phyloP scores from a whole-genome alignment of 2,329 filamentous ascomycete genomes.

The Beauveria varroae region DNA sequence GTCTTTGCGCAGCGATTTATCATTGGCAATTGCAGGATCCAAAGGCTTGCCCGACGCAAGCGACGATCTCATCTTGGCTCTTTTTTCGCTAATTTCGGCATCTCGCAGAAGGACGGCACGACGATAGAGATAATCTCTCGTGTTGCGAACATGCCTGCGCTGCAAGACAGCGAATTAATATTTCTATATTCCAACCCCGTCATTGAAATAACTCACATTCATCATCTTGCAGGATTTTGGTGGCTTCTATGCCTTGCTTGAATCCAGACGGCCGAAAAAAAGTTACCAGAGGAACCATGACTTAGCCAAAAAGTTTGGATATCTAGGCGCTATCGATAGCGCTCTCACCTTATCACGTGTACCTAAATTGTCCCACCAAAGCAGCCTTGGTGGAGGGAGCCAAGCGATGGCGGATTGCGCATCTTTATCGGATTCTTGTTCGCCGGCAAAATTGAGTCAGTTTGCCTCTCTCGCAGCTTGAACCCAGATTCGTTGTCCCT shows the following conservation, averaged over 20 bases:
- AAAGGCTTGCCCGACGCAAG: slow-evolving; percentile 84
- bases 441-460: background rate
- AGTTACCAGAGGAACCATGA: slow-evolving; percentile 16
- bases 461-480: slow-evolving; percentile 1
- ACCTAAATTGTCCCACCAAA: slow-evolving; percentile 33
- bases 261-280: background rate
- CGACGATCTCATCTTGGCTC: slow-evolving; percentile 77
- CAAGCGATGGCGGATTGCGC: slow-evolving; percentile 10
- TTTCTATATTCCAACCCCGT: too few relatives aligned
- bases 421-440: background rate
- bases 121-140: slow-evolving; percentile 66
- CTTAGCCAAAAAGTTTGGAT: slow-evolving; percentile 15
- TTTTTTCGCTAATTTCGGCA: slow-evolving; percentile 87
- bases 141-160: slow-evolving; percentile 35
- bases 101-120: slow-evolving; percentile 80
- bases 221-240: slow-evolving; percentile 17
- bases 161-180: slow-evolving; percentile 18
- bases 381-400: slow-evolving; percentile 18
- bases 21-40: slow-evolving; percentile 74
- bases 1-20: slow-evolving; percentile 75
- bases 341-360: slow-evolving; percentile 31
- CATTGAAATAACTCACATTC: slow-evolving; percentile 24
- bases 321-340: slow-evolving; percentile 23
- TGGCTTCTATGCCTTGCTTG: background rate
- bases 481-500: background rate